phyloP scores from a whole-genome alignment of 345 rosid species.

The Populus euphratica region DNA sequence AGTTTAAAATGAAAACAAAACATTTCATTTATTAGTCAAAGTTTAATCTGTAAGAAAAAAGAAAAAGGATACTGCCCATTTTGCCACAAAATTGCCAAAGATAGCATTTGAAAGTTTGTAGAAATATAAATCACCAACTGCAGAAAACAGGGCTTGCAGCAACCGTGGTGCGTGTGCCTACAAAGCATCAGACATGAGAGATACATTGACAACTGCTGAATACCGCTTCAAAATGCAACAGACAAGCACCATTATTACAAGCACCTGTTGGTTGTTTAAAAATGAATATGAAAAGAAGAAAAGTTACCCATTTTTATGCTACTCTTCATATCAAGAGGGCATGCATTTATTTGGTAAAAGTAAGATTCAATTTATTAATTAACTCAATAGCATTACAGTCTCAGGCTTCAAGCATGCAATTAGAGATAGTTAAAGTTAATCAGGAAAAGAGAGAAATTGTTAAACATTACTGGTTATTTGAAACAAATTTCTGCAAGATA shows the following conservation, averaged over 20 bases:
- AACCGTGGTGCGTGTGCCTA: conserved; percentile 73
- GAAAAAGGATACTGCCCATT: conserved; percentile 77
- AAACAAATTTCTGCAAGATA: too few species aligned
- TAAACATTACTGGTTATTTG: too few species aligned
- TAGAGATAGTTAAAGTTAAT: too few species aligned
- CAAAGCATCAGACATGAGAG: conserved; percentile 13
- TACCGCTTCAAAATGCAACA: not conserved
- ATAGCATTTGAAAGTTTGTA: conserved; percentile 60
- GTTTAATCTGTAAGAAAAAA: not conserved
- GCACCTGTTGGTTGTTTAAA: not conserved
- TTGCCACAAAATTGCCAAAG: conserved; percentile 55
- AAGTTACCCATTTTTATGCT: too few species aligned
- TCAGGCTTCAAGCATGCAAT: too few species aligned
- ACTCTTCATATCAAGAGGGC: too few species aligned
- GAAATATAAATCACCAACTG: conserved; percentile 78
- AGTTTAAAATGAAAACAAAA: not conserved
- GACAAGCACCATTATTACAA: not conserved
- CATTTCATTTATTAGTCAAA: not conserved
- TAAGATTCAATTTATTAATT: too few species aligned
- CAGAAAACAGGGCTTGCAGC: conserved; percentile 76
- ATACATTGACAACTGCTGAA: not conserved
- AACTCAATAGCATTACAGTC: too few species aligned
- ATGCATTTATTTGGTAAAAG: too few species aligned
- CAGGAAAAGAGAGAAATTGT: too few species aligned
- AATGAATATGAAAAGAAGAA: too few species aligned